Evolutionary conservation across 129 eudicot genomes (phyloP).

Genomic region (Flaveria linearis): DNA sequence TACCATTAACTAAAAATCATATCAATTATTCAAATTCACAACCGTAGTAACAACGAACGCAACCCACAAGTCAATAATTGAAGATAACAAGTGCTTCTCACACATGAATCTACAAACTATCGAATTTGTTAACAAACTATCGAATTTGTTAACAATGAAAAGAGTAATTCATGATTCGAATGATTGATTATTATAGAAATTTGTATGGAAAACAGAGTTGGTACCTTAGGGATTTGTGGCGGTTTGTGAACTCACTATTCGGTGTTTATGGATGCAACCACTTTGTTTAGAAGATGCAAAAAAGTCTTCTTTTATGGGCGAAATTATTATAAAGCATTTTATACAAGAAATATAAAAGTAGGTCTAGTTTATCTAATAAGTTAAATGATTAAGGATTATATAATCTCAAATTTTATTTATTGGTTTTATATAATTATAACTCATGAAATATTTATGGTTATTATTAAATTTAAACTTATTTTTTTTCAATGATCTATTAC

Average conservation of each 20-base stretch:
- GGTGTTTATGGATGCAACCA: constrained; percentile 22
- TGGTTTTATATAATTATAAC: too few relatives aligned
- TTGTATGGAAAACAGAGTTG: constrained; percentile 5
- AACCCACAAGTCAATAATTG: background rate
- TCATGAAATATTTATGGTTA: too few relatives aligned
- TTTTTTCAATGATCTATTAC: too few relatives aligned
- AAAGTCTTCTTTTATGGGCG: constrained; percentile 38
- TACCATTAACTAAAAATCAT: constrained; percentile 14
- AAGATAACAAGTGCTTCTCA: constrained; percentile 8
- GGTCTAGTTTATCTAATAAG: too few relatives aligned
- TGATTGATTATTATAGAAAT: background rate
- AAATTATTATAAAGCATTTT: background rate
- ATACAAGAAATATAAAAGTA: too few relatives aligned
- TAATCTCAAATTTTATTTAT: too few relatives aligned
- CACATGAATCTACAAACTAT: background rate
- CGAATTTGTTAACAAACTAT: background rate
- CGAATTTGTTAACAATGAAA: background rate
- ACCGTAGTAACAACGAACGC: background rate
- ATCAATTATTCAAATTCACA: background rate
- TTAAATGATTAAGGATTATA: too few relatives aligned
- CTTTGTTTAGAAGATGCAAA: background rate
- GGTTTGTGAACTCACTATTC: constrained; percentile 9
- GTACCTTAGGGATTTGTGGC: constrained; percentile 38
- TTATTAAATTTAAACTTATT: too few relatives aligned
- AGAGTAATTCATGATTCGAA: constrained; percentile 16